Conservation (phyloP, 1,284 basidiomycete species). For the Fomitiporia mediterranea region DNA sequence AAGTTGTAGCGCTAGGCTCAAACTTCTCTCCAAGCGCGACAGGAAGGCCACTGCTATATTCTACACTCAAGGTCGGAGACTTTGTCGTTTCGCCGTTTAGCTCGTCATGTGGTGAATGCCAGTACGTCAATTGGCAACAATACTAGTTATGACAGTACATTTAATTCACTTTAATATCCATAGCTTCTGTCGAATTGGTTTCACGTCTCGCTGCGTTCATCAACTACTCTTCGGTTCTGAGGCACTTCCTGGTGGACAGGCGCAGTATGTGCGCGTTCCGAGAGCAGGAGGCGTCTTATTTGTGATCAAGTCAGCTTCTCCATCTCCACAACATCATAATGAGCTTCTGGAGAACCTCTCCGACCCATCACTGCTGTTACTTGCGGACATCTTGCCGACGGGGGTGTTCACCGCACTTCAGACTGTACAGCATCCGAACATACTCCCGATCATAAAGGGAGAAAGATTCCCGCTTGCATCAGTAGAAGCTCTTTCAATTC, state of each 20-base stretch:
- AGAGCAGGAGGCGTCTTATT: constrained; percentile 77
- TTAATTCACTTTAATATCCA: constrained; percentile 20
- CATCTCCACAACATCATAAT: constrained; percentile 32
- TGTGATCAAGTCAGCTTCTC: constrained; percentile 49
- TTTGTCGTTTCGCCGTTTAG: constrained; percentile 88
- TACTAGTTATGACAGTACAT: neutral
- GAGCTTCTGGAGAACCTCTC: constrained; percentile 36
- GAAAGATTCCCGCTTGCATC: constrained; percentile 51
- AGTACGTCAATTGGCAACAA: constrained; percentile 41
- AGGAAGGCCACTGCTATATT: constrained; percentile 57
- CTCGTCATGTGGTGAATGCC: constrained; percentile 75
- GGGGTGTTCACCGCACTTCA: constrained; percentile 74
- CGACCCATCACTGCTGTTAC: constrained; percentile 62
- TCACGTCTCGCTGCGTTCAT: constrained; percentile 71
- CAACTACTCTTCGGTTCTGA: constrained; percentile 72
- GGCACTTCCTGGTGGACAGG: constrained; percentile 75
- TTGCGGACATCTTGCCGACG: constrained; percentile 80
- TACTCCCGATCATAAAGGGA: constrained; percentile 51
- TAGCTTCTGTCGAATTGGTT: constrained; percentile 72
- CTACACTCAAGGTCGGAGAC: constrained; percentile 70
- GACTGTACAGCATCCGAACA: constrained; percentile 66
- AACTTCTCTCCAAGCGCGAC: constrained; percentile 45
- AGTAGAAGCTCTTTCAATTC: constrained; percentile 24
- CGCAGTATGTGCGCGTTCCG: constrained; percentile 81
- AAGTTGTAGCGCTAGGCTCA: constrained; percentile 67